Evolutionary conservation across 2,329 filamentous ascomycete genomes (phyloP).

Genomic region (Alternaria consortialis): DNA sequence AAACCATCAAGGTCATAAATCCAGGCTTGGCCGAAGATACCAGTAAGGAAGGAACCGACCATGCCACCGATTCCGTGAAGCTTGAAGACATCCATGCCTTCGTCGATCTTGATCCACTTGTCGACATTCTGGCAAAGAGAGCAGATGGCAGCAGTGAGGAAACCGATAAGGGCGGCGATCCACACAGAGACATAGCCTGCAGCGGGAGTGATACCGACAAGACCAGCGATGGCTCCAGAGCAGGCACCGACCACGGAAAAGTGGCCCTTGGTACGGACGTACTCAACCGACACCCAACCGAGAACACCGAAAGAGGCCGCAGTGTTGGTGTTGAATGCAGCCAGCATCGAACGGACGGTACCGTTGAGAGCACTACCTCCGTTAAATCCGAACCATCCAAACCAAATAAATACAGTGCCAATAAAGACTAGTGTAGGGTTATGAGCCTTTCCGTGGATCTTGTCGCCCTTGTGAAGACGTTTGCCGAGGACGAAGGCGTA

Average conservation of each 20-base stretch:
- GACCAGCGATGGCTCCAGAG: slow-evolving; percentile 66
- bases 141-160: slow-evolving; percentile 63
- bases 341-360: slow-evolving; percentile 63
- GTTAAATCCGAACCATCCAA: slow-evolving; percentile 69
- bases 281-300: slow-evolving; percentile 64
- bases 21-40: slow-evolving; percentile 63
- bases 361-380: slow-evolving; percentile 61
- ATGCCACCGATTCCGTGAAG: slow-evolving; percentile 67
- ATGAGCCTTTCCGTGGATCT: slow-evolving; percentile 65
- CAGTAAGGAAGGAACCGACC: slow-evolving; percentile 66
- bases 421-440: slow-evolving; percentile 71
- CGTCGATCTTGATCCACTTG: slow-evolving; percentile 64
- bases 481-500: slow-evolving; percentile 71
- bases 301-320: slow-evolving; percentile 64
- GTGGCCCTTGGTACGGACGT: slow-evolving; percentile 60
- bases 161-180: slow-evolving; percentile 65
- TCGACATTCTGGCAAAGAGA: slow-evolving; percentile 61
- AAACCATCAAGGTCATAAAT: slow-evolving; percentile 61
- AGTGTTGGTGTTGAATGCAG: slow-evolving; percentile 67
- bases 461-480: slow-evolving; percentile 60
- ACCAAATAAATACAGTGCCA: slow-evolving; percentile 72
- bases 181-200: slow-evolving; percentile 63
- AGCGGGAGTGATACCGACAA: slow-evolving; percentile 68
- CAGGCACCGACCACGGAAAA: slow-evolving; percentile 67
- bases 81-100: slow-evolving; percentile 68